Conservation (phyloP, 2,329 filamentous ascomycete species). For the Fusarium lyarnte region DNA sequence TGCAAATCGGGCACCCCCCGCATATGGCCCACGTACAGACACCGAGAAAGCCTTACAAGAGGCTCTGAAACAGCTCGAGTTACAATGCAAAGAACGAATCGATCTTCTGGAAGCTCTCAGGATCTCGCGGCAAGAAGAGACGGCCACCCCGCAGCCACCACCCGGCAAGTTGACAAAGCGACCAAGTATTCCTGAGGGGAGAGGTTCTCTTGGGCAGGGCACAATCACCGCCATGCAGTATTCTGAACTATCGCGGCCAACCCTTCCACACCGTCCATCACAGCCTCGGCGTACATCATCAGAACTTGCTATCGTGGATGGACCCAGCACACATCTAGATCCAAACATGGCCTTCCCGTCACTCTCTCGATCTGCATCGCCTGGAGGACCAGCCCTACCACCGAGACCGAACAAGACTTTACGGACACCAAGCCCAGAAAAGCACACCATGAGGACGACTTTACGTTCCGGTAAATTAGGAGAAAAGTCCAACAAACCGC, state of each 20-base stretch:
- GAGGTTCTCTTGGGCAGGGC: conserved; percentile 79
- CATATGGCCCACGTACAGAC: conserved; percentile 77
- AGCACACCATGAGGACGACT: conserved; percentile 70
- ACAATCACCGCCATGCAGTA: conserved; percentile 85
- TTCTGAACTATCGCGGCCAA: conserved; percentile 79
- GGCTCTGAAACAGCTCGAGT: conserved; percentile 82
- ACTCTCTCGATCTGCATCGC: conserved; percentile 46
- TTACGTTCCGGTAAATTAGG: conserved; percentile 60
- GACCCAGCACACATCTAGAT: conserved; percentile 37
- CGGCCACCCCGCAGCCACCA: conserved; percentile 22
- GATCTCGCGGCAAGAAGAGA: conserved; percentile 63
- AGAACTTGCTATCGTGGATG: conserved; percentile 55
- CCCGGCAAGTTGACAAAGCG: conserved; percentile 37
- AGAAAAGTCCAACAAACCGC: conserved; percentile 54
- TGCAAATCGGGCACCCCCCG: conserved; percentile 75
- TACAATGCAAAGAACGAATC: conserved; percentile 93
- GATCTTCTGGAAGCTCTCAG: conserved; percentile 86
- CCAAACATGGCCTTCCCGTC: conserved; percentile 21
- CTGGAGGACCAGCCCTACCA: conserved; percentile 42
- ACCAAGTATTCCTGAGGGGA: conserved; percentile 41
- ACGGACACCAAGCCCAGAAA: conserved; percentile 67
- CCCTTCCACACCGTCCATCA: conserved; percentile 65
- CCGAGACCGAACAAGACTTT: conserved; percentile 51
- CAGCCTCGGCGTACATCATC: conserved; percentile 64
- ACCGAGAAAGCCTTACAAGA: conserved; percentile 86